phyloP scores from a whole-genome alignment of 257 asterid species.

The Pogostemon cablin region DNA sequence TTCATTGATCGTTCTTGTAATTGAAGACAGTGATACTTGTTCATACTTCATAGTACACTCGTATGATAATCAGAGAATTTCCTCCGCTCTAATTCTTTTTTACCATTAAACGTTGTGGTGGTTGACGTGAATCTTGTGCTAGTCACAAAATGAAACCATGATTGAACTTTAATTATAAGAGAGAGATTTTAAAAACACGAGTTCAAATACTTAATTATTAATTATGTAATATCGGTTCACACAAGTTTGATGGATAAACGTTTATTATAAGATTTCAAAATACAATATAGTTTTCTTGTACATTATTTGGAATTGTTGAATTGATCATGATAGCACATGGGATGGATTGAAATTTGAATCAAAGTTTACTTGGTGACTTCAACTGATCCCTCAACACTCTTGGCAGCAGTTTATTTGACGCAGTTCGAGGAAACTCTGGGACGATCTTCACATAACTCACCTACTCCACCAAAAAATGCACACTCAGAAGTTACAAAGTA shows the following conservation, averaged over 20 bases:
- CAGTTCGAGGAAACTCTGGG: slow-evolving; percentile 78
- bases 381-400: slow-evolving; percentile 76
- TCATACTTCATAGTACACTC: background rate
- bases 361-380: slow-evolving; percentile 62
- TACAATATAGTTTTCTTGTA: background rate
- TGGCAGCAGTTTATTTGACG: slow-evolving; percentile 81
- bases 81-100: background rate
- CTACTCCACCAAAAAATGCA: slow-evolving; percentile 37
- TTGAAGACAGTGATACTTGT: background rate
- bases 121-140: background rate
- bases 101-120: background rate
- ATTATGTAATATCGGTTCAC: no score
- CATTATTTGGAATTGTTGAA: no score
- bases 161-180: background rate
- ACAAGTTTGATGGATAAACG: no score
- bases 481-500: background rate
- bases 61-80: background rate
- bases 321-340: no score
- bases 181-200: no score
- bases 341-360: background rate
- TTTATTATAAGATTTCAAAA: background rate
- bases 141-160: background rate
- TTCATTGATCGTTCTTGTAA: slow-evolving; percentile 19
- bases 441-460: slow-evolving; percentile 71
- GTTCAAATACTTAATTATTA: no score